Percentiles rank a stretch among this genome's conserved stretches.
phyloP scores from a whole-genome alignment of 768 basidiomycete species.

The Trametes maxima region DNA sequence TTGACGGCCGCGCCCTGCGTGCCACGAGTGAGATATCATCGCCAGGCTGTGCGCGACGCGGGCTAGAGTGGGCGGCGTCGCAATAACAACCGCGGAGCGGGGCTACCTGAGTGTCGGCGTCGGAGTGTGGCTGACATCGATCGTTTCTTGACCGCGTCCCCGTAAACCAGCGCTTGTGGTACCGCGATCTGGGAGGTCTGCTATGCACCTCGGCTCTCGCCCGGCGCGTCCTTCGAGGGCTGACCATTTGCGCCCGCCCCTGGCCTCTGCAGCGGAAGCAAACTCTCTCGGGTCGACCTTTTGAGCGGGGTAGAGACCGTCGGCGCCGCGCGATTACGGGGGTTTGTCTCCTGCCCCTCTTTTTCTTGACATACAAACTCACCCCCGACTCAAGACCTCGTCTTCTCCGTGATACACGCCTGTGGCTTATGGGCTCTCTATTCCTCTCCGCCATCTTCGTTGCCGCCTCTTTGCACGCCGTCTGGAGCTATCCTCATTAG shows the following conservation, averaged over 20 bases:
- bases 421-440: slow-evolving; percentile 20
- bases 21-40: not conserved
- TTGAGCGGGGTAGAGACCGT: slow-evolving; percentile 18
- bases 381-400: slow-evolving; percentile 8
- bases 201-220: slow-evolving; percentile 26
- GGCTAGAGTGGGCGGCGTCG: not conserved
- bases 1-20: not conserved
- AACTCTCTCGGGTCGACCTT: slow-evolving; percentile 35
- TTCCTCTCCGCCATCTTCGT: slow-evolving; percentile 12
- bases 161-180: slow-evolving; percentile 8
- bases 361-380: slow-evolving; percentile 5
- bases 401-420: slow-evolving; percentile 6
- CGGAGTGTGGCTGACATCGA: slow-evolving; percentile 26
- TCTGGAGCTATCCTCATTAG: slow-evolving; percentile 14
- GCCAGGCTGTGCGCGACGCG: not conserved
- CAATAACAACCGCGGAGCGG: slow-evolving; percentile 17
- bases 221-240: slow-evolving; percentile 23
- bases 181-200: slow-evolving; percentile 22
- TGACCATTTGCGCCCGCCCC: slow-evolving; percentile 31
- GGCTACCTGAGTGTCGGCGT: slow-evolving; percentile 19
- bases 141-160: slow-evolving; percentile 23
- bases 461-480: slow-evolving; percentile 10
- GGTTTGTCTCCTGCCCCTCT: slow-evolving; percentile 6
- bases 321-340: slow-evolving; percentile 1
- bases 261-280: slow-evolving; percentile 36